These are phyloP conservation scores for Alternaria burnsii DNA, from an alignment of 2,329 filamentous ascomycete genomes.

Conservation along the genomic window DNA sequence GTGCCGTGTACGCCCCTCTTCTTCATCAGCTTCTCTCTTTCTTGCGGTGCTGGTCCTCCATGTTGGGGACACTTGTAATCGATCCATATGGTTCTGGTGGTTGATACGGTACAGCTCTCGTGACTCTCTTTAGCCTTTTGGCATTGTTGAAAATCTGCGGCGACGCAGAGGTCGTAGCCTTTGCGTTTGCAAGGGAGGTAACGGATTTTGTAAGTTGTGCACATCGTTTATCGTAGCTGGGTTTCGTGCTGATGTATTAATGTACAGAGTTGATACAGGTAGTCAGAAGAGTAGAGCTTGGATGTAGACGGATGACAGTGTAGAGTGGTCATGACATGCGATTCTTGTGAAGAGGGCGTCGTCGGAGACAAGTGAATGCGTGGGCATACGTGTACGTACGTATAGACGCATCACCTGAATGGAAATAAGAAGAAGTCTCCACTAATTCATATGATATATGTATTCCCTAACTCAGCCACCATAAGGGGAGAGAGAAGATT, in stretches of 20 bases:
- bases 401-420: neutral
- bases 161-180: neutral
- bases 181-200: neutral
- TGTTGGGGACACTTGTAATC: neutral
- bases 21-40: neutral
- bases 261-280: neutral
- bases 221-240: neutral
- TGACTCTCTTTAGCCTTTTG: neutral
- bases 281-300: neutral
- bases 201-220: neutral
- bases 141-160: neutral
- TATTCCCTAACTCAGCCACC: neutral
- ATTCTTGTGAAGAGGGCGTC: neutral
- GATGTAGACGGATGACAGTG: neutral
- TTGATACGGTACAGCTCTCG: neutral
- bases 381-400: neutral
- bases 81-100: neutral
- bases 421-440: neutral
- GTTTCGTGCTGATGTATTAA: neutral
- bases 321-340: neutral
- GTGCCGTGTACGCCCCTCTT: neutral
- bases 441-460: neutral
- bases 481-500: slow-evolving; percentile 1
- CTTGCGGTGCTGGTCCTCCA: neutral
- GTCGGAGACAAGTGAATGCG: neutral